These are phyloP conservation scores for Aspergillus thermomutatus DNA, from an alignment of 2,329 filamentous ascomycete genomes.

Conservation along the genomic window DNA sequence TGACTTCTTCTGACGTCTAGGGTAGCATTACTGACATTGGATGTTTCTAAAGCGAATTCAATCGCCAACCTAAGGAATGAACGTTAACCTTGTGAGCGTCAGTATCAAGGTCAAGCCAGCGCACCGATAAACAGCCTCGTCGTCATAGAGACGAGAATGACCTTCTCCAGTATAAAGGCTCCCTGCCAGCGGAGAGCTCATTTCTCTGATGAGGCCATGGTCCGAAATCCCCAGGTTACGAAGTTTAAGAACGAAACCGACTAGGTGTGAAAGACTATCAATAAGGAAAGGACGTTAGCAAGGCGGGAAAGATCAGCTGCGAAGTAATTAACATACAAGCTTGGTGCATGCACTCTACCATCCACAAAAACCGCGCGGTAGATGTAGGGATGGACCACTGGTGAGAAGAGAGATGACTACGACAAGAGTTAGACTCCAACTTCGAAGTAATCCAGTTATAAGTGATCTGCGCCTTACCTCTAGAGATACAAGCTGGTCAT, in stretches of 20 bases:
- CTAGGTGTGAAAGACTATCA: conserved; percentile 72
- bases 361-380: conserved; percentile 96
- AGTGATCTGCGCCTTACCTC: conserved; percentile 55
- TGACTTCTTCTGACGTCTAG: conserved; percentile 53
- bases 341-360: conserved; percentile 83
- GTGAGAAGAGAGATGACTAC: conserved; percentile 79
- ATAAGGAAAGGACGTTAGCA: conserved; percentile 5
- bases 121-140: conserved; percentile 76
- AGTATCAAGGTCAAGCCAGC: conserved; percentile 20
- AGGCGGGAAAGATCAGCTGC: background rate
- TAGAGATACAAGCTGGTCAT: conserved; percentile 91
- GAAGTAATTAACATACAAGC: conserved; percentile 60
- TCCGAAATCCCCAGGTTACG: conserved; percentile 91
- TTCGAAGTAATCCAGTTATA: background rate
- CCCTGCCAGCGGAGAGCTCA: conserved; percentile 83
- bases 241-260: conserved; percentile 89
- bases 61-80: conserved; percentile 57
- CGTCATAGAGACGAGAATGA: conserved; percentile 90
- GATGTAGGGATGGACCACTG: conserved; percentile 84
- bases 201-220: conserved; percentile 86
- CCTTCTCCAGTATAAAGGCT: conserved; percentile 90
- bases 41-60: conserved; percentile 70
- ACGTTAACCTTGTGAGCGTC: conserved; percentile 5
- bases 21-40: conserved; percentile 46
- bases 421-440: background rate